Conservation (phyloP, 2,329 filamentous ascomycete genomes). For the Venturiaceae sp. region DNA sequence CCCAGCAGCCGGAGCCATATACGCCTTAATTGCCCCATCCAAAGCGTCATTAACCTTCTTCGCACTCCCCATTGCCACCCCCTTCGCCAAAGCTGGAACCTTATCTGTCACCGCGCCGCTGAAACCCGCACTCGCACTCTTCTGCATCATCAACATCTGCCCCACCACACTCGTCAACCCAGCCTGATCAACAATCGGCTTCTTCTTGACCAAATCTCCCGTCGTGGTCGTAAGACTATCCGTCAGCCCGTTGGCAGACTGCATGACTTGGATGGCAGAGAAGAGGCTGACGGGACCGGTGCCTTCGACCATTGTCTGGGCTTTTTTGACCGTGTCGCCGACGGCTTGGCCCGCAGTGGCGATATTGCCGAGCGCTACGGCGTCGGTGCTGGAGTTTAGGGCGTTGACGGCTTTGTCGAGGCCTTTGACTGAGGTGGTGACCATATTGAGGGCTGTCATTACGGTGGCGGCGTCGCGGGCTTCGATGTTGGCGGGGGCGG, state of each 20-base stretch:
- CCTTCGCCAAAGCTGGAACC: neutral
- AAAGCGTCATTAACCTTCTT: neutral
- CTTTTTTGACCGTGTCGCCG: neutral
- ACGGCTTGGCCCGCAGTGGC: neutral
- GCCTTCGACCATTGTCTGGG: neutral
- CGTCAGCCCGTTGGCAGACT: neutral
- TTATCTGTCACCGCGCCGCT: neutral
- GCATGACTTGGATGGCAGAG: neutral
- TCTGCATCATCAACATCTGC: neutral
- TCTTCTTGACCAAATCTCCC: neutral
- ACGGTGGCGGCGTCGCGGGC: neutral
- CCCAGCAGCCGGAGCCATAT: neutral
- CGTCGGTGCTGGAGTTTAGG: neutral
- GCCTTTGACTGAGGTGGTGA: neutral
- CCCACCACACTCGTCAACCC: neutral
- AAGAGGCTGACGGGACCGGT: neutral
- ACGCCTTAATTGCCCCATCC: neutral
- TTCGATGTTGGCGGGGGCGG: neutral
- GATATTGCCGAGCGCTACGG: neutral
- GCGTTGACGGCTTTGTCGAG: neutral
- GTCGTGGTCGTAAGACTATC: neutral
- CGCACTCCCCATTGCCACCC: neutral
- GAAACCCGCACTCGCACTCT: neutral
- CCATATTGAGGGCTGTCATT: neutral
- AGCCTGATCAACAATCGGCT: neutral